Evolutionary conservation across 1,284 basidiomycete species (phyloP), one percentile per base, ranked within the genome.

Genomic region (Moniliella sp.): DNA sequence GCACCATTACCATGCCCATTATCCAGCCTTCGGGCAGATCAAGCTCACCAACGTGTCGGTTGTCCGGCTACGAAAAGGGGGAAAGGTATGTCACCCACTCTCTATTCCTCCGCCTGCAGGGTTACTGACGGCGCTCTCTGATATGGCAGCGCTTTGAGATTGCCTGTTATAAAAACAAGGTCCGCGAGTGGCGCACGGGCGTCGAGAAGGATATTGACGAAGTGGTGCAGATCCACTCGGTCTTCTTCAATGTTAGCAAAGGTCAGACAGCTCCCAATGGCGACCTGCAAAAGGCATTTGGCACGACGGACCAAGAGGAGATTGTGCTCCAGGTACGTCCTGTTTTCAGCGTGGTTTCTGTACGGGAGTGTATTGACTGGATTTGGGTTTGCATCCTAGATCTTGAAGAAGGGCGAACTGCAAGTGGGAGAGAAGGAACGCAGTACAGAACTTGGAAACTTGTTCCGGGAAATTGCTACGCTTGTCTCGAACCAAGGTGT

Each of bases 141-240:
- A n/a, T n/a, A n/a, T n/a, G n/a, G n/a, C n/a, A n/a, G n/a, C n/a
- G n/a, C n/a, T n/a, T n/a, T 2, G 2, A 9, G 15, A 79, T 97
- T 48, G 88, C 88, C 29, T 94, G 86, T 63, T 94, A 94, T 67
- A 93, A 94, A 69, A 99, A 99, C 66, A 94, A 94, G 65, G 88
- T 94, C 13, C 78, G 84, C 46, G 86, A 93, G 63, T 97, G 78
- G 74, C 67, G 88, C 35, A 81, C 73, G 33, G 83, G 83, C 40
- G 78, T 88, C 14, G 88, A 97, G 67, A 86, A 75, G 23, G 78
- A 81, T 63, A 64, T 97, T 21, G 82, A 91, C 49, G 88, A 99
- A 53, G 83, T 99, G 16, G 71, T 97, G 15, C 91, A 99, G 64
- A 91, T 94, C 57, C 78, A 76, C 51, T 84, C 83, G 50, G 79